Evolutionary conservation across 2,329 filamentous ascomycete genomes (phyloP), one percentile per base, ranked within the genome.

Genomic region (Apiospora kogelbergensis): DNA sequence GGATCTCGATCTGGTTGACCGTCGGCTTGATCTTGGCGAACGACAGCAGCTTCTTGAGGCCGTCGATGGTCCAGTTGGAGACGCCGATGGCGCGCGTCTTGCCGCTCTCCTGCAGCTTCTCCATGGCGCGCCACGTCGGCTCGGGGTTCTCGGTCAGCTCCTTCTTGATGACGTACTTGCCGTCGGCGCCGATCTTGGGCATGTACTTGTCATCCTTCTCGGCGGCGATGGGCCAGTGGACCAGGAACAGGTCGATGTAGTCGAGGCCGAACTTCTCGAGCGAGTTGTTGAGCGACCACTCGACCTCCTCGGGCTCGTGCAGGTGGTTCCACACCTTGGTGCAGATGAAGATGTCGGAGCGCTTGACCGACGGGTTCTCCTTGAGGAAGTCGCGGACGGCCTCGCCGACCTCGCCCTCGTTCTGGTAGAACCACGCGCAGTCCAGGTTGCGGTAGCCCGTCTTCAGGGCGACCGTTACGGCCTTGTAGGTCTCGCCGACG

Each of bases 261-360:
- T 86, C 85, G 2, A 83, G 81, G n/a, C 84, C 83, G 46, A 89
- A 80, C 65, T 82, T 82, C 73, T 84, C 81, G 68, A 89, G 78
- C 5, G 86, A 87, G 71, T 83, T 83, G 68, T 85, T 79, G 66
- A 88, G 80, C 72, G 87, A 84, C 77, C 77, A 79, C 72, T 86
- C 84, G 13, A 92, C 90, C 72, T 89, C 86, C 63, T 88, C 83
- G 0, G 85, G 86, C 72, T 87, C 83, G 78, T 90, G 89, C 81
- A 88, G 88, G 74, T 89, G 86, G 81, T 91, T 90, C 83, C 91
- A 90, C 48, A 92, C 84, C 82, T 92, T 93, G 71, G 89, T 91
- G 69, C 89, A 91, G 69, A 88, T 77, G 82, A 85, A 88, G 74
- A 88, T 82, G 70, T 88, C 82, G 66, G 83, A 80, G 33, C 86